Evolutionary conservation across 225 moss, liverwort and hornwort genomes (phyloP), one percentile per base, ranked within the genome.

Genomic region (Takakia lepidozioides): DNA sequence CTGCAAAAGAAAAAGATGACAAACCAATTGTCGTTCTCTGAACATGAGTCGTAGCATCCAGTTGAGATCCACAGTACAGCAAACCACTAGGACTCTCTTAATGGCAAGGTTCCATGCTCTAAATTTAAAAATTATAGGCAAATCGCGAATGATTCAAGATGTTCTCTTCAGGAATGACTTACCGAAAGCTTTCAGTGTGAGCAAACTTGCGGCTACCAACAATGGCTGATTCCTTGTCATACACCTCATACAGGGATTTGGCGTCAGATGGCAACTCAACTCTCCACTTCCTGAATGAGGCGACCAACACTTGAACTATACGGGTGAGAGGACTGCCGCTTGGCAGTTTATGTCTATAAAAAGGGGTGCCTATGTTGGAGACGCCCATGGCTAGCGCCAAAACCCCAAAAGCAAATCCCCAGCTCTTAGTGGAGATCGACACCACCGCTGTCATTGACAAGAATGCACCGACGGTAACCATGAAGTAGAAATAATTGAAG

Each of bases 401-500:
- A 1, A 68, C 27, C 0, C 71, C 78, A 14, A 74, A 83, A 1
- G 68, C 74, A 71, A 70, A 79, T 0, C 66, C 66, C 5, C 71
- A 50, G 0, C 83, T 74, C 0, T 50, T 29, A 28, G 64, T 46
- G 29, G 74, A 74, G 15, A 78, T 39, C 26, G 70, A 83, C 25
- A 83, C 15, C 1, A 83, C 28, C 1, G 59, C 11, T 0, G 71
- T 83, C 1, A 65, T 46, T 0, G 82, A 51, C 0, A 78, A 43
- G 1, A 82, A 8, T 0, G 70, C 67, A 2, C 71, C 73, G 0
- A 67, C 2, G 36, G 62, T 55, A 1, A 70, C 53, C 0, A 67
- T 66, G 70, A 77, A 58, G 25, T 70, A 68, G 46, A 78, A 74
- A 77, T 78, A 82, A 25, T 82, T 78, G 65, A 74, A 82, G 51